Base-by-base conservation (phyloP, 2,329 filamentous ascomycete species). In the Fusarium cyanostomum region DNA sequence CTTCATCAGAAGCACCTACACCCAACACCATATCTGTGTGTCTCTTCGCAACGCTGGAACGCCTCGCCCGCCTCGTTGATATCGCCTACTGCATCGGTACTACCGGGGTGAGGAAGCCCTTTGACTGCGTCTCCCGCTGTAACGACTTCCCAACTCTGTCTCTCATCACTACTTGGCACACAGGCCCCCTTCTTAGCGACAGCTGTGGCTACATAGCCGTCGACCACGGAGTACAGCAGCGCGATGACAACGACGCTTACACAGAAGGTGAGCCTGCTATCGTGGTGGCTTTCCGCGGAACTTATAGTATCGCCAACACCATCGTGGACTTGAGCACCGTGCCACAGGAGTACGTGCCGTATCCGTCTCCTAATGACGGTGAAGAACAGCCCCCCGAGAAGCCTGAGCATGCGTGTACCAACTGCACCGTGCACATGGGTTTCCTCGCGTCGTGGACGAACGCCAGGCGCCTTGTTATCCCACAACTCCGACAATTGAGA, bases 191-290 rank as follows among this genome's bases (percentile, higher is more conserved):
- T 27, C 82, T 97, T 71, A 91, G 89, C 60, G 95, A 98, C 76
- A 96, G 92, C 67, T 97, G 93, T 76, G 95, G 95, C 59, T 99
- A 96, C 77, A 88, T 98, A 54, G 94, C 92, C 0, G 80, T 98
- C n/a, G 94, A 95, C 62, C 91, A 96, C 30, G 72, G 72, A 5
- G 51, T 60, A 15, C 63, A 59, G 15, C 66, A 70, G 31, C 59
- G 57, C 24, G 58, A 59, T n/a, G 56, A 56, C 13, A 49, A 46
- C 13, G 56, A 64, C 13, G 15, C 46, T 24, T 57, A 53, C 30
- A 38, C 38, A 12, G 30, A 58, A 3, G 50, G 52, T n/a, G 59
- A 52, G 51, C 70, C 66, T 56, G 78, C 79, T 28, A 91, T 99
- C 54, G 82, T 98, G 41, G 85, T 98, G 33, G 94, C 93, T 8